These are phyloP conservation scores for Tylopilus plumbeoviolaceoides DNA, from an alignment of 768 basidiomycete species.

Conservation along the genomic window DNA sequence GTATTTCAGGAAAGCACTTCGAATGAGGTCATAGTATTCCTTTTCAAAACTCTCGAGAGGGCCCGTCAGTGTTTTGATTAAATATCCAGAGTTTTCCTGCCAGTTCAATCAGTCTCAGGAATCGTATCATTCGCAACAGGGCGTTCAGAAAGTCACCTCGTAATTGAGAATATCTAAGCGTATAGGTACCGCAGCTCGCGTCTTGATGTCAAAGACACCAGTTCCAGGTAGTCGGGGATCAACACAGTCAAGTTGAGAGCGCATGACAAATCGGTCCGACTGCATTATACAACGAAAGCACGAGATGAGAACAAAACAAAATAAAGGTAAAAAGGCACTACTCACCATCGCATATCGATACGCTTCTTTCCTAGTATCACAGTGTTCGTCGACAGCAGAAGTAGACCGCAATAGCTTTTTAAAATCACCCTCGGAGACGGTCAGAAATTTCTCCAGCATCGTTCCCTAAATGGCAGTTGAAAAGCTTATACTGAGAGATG, in stretches of 20 bases:
- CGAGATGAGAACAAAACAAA: not conserved
- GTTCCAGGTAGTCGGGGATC: constrained; percentile 80
- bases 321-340: not conserved
- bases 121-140: not conserved
- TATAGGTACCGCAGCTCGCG: constrained; percentile 80
- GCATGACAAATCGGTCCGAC: constrained; percentile 69
- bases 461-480: constrained; percentile 56
- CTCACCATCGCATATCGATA: constrained; percentile 83
- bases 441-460: constrained; percentile 85
- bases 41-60: constrained; percentile 77
- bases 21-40: constrained; percentile 92
- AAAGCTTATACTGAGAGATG: too few species aligned
- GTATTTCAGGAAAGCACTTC: constrained; percentile 94
- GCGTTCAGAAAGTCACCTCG: constrained; percentile 39
- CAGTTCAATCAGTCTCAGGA: not conserved
- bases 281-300: constrained; percentile 5
- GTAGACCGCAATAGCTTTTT: constrained; percentile 44
- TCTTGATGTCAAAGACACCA: constrained; percentile 96
- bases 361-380: constrained; percentile 54
- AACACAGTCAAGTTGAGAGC: constrained; percentile 90
- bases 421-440: constrained; percentile 62
- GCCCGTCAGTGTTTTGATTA: constrained; percentile 63
- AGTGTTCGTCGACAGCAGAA: constrained; percentile 23
- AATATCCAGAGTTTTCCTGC: constrained; percentile 77
- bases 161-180: constrained; percentile 84